These are phyloP conservation scores for Boletus tylopilopsis DNA, from an alignment of 768 basidiomycete genomes.

Conservation along the genomic window DNA sequence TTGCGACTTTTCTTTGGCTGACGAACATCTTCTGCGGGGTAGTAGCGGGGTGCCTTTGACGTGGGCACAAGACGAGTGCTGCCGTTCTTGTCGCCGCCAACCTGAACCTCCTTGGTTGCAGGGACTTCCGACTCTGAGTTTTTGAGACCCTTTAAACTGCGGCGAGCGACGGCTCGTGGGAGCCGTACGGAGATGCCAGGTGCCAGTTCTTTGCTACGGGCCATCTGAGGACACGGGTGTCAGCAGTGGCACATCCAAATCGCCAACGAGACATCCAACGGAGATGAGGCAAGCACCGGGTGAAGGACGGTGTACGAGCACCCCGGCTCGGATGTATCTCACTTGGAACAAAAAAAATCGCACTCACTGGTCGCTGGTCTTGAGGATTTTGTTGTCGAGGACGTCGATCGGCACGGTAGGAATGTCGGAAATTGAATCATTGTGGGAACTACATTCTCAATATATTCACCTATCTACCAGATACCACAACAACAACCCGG, in stretches of 20 bases:
- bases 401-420: conserved; percentile 22
- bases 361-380: conserved; percentile 42
- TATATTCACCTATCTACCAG: conserved; percentile 8
- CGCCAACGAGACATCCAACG: conserved; percentile 32
- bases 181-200: conserved; percentile 79
- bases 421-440: conserved; percentile 23
- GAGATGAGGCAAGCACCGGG: conserved; percentile 8
- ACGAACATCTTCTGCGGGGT: conserved; percentile 92
- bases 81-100: conserved; percentile 91
- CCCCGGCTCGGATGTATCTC: background rate
- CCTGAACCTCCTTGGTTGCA: conserved; percentile 69
- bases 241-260: conserved; percentile 34
- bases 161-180: conserved; percentile 75
- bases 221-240: conserved; percentile 54
- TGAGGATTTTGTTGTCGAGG: conserved; percentile 38
- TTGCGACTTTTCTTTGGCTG: conserved; percentile 92
- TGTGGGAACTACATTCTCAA: conserved; percentile 23
- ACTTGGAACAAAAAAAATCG: conserved; percentile 18
- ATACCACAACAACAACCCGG: too few species aligned
- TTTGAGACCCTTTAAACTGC: conserved; percentile 81
- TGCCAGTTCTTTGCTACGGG: conserved; percentile 81
- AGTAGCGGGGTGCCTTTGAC: conserved; percentile 83
- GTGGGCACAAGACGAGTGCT: conserved; percentile 83
- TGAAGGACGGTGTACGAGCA: background rate
- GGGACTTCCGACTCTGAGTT: conserved; percentile 65